phyloP scores from a whole-genome alignment of 257 asterid genomes.

The Solanum verrucosum region DNA sequence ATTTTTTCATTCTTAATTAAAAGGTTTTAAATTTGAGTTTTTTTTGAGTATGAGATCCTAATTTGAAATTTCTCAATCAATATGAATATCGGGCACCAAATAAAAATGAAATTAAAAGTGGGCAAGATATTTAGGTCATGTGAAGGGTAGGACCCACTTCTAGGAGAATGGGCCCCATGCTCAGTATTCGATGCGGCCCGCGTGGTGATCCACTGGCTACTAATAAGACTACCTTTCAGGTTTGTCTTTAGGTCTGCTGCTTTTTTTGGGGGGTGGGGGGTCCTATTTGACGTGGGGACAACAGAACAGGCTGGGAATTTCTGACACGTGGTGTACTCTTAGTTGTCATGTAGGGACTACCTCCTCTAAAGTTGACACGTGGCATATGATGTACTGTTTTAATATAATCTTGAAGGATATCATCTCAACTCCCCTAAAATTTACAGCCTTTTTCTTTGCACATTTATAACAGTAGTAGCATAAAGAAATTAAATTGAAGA shows the following conservation, averaged over 20 bases:
- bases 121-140: not conserved
- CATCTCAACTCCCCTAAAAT: not conserved
- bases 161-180: not conserved
- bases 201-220: not conserved
- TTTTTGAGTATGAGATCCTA: rapidly evolving
- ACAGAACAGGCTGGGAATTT: not conserved
- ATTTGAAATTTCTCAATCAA: too few species aligned
- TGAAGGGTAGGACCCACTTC: not conserved
- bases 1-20: too few species aligned
- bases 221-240: not conserved
- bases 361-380: not conserved
- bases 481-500: too few species aligned
- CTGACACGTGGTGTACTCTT: not conserved
- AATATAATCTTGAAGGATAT: not conserved
- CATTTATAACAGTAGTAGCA: not conserved
- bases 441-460: not conserved
- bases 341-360: not conserved
- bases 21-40: rapidly evolving
- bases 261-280: not conserved
- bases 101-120: too few species aligned
- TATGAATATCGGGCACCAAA: rapidly evolving
- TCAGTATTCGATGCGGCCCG: not conserved
- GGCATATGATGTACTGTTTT: not conserved
- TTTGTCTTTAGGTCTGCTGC: not conserved
- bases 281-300: not conserved